These are phyloP conservation scores for Cenococcum geophilum DNA, from an alignment of 495 filamentous ascomycete genomes.

Conservation along the genomic window DNA sequence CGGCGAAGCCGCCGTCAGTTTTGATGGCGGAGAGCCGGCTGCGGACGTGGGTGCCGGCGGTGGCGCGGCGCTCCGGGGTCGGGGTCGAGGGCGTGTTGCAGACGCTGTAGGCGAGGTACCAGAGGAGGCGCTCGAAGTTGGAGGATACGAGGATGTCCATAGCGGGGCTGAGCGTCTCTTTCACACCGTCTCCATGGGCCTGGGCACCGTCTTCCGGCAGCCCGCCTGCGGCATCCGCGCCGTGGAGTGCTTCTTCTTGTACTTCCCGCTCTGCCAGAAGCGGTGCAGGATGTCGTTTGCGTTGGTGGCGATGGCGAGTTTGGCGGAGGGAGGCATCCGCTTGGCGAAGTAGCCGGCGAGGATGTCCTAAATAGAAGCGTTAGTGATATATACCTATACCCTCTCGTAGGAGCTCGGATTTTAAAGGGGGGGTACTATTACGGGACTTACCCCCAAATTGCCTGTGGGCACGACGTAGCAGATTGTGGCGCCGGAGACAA, in stretches of 20 bases:
- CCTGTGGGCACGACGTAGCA: slow-evolving; percentile 83
- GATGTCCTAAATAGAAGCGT: too few relatives aligned
- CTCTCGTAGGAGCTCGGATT: too few relatives aligned
- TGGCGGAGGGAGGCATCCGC: slow-evolving; percentile 77
- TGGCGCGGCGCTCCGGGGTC: slow-evolving; percentile 39
- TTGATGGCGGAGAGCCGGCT: slow-evolving; percentile 73
- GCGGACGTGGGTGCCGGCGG: slow-evolving; percentile 56
- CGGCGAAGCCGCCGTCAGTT: slow-evolving; percentile 69
- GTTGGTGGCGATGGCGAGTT: slow-evolving; percentile 83
- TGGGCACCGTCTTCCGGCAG: slow-evolving; percentile 55
- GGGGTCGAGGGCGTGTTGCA: slow-evolving; percentile 32
- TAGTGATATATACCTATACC: too few relatives aligned
- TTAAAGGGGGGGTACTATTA: too few relatives aligned
- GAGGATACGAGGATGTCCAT: slow-evolving; percentile 96
- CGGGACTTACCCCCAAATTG: too few relatives aligned
- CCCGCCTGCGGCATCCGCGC: slow-evolving; percentile 50
- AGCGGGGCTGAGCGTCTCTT: slow-evolving; percentile 81
- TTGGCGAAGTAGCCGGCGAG: slow-evolving; percentile 88
- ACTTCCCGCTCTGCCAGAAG: slow-evolving; percentile 75
- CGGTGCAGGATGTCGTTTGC: slow-evolving; percentile 81
- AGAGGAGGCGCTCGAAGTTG: slow-evolving; percentile 96
- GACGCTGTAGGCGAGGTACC: slow-evolving; percentile 74
- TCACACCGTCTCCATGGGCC: slow-evolving; percentile 63
- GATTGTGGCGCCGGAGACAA: slow-evolving; percentile 50
- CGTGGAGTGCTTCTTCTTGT: slow-evolving; percentile 67